Percentiles rank a stretch among this genome's conserved stretches.
phyloP scores from a whole-genome alignment of 2,329 filamentous ascomycete genomes.

The Emmonsiellopsis sp. region DNA sequence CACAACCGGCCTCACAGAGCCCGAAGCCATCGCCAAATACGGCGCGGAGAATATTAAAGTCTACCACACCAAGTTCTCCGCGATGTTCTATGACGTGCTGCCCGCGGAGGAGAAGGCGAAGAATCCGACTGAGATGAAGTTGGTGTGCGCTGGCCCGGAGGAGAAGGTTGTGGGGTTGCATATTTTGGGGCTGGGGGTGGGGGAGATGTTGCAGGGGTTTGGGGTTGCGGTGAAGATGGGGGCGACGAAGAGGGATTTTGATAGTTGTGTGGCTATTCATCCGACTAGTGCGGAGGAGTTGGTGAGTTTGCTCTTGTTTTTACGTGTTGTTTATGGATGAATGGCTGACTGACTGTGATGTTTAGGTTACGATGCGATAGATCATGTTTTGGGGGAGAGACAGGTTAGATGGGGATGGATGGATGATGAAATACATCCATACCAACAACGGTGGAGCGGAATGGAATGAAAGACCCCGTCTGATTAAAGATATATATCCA shows the following conservation, averaged over 20 bases:
- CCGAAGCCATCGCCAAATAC: conserved; percentile 38
- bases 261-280: conserved; percentile 67
- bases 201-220: conserved; percentile 68
- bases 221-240: conserved; percentile 73
- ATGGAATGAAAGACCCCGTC: too few species aligned
- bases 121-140: conserved; percentile 43
- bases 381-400: neutral
- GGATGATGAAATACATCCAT: too few species aligned
- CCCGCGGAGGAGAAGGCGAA: conserved; percentile 40
- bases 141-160: conserved; percentile 39
- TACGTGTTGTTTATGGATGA: neutral
- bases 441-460: too few species aligned
- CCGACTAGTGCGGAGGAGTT: conserved; percentile 69
- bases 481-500: too few species aligned
- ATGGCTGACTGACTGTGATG: neutral
- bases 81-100: conserved; percentile 41
- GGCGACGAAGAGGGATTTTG: conserved; percentile 67
- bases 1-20: conserved; percentile 42
- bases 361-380: conserved; percentile 21
- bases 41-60: conserved; percentile 43
- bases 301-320: conserved; percentile 33
- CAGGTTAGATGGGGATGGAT: too few species aligned
- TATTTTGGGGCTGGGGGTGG: conserved; percentile 38
- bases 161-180: conserved; percentile 45
- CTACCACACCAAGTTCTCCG: conserved; percentile 41